Percentiles rank a stretch among this genome's conserved stretches.
These are phyloP conservation scores for Moesziomyces globuligerus DNA, from an alignment of 1,284 basidiomycete genomes.

Conservation along the genomic window DNA sequence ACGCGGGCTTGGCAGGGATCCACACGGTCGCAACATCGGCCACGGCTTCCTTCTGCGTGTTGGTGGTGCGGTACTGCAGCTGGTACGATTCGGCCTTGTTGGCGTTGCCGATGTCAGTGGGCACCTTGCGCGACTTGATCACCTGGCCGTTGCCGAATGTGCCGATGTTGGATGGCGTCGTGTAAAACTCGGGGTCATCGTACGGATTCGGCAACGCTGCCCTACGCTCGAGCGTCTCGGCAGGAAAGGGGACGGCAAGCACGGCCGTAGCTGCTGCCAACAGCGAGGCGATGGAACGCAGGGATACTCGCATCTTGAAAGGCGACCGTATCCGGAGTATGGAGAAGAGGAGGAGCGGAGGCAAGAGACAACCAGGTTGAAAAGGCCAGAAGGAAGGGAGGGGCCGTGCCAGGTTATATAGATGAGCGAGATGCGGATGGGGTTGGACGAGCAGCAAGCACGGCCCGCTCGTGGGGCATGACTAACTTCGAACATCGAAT, in stretches of 20 bases:
- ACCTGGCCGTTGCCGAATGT: constrained; percentile 44
- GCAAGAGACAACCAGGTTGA: background rate
- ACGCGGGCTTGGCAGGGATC: constrained; percentile 45
- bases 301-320: background rate
- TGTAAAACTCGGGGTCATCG: constrained; percentile 55
- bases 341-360: background rate
- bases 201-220: constrained; percentile 32
- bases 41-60: constrained; percentile 18
- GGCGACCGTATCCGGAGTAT: background rate
- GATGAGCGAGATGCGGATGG: no score
- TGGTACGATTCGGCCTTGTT: constrained; percentile 48
- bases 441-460: no score
- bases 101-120: constrained; percentile 29
- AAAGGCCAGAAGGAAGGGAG: background rate
- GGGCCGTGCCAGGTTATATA: no score
- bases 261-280: constrained; percentile 19
- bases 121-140: constrained; percentile 30
- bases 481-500: no score
- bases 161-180: constrained; percentile 24
- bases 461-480: no score
- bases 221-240: constrained; percentile 6
- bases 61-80: constrained; percentile 50
- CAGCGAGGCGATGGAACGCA: background rate
- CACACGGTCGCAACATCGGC: constrained; percentile 50
- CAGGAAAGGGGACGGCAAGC: constrained; percentile 13